phyloP scores from a whole-genome alignment of 169 alveolate genomes.

The Plasmodium billcollinsi region DNA sequence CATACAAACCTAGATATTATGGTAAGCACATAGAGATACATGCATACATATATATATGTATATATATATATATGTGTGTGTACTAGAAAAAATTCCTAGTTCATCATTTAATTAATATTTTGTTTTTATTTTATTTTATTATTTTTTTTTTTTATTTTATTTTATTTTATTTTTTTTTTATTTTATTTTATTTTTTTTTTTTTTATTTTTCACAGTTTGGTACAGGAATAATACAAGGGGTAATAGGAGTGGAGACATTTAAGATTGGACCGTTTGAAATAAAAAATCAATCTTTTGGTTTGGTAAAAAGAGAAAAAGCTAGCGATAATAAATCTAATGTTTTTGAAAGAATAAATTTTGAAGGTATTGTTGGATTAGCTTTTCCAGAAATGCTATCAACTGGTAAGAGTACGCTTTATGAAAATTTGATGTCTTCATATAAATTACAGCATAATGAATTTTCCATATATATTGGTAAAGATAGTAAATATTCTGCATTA shows the following conservation, averaged over 20 bases:
- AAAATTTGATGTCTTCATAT: slow-evolving; percentile 19
- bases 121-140: no score
- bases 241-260: slow-evolving; percentile 59
- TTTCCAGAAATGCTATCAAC: slow-evolving; percentile 89
- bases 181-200: no score
- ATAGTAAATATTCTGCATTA: slow-evolving; percentile 85
- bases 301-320: slow-evolving; percentile 63
- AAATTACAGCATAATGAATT: slow-evolving; percentile 45
- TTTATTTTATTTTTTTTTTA: no score
- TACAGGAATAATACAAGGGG: slow-evolving; percentile 84
- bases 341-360: slow-evolving; percentile 84
- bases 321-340: slow-evolving; percentile 17
- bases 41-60: neutral
- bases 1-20: slow-evolving; percentile 59
- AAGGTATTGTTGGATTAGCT: slow-evolving; percentile 92
- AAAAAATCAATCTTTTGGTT: slow-evolving; percentile 38
- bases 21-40: slow-evolving; percentile 15
- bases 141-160: no score
- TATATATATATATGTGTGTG: slow-evolving; percentile 4
- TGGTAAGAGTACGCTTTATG: slow-evolving; percentile 82
- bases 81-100: neutral
- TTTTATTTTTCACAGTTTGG: slow-evolving; percentile 72
- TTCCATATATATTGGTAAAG: slow-evolving; percentile 61
- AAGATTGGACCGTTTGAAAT: slow-evolving; percentile 75
- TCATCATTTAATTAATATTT: no score